Conservation (phyloP, 1,284 basidiomycete species). For the Papiliotrema terrestris region DNA sequence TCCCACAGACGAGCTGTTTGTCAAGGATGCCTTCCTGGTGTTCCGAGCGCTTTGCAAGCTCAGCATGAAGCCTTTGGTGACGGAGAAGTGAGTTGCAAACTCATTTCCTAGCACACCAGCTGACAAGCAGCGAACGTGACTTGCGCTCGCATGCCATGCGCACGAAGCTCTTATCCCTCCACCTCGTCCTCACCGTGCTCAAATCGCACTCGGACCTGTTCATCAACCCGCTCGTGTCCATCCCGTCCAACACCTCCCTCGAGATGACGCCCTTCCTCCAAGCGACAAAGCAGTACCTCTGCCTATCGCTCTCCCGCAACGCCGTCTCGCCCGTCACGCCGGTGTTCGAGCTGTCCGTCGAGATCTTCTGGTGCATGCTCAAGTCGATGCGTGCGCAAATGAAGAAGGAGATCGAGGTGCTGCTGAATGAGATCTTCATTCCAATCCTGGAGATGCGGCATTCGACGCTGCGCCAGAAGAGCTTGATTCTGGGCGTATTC, state of each 20-base stretch:
- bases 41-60: constrained; percentile 93
- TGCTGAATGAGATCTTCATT: constrained; percentile 97
- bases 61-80: constrained; percentile 93
- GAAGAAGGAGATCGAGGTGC: constrained; percentile 99
- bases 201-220: constrained; percentile 87
- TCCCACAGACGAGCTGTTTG: constrained; percentile 66
- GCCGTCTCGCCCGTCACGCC: constrained; percentile 93
- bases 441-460: constrained; percentile 98
- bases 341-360: constrained; percentile 96
- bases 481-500: constrained; percentile 79
- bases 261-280: constrained; percentile 86
- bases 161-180: constrained; percentile 86
- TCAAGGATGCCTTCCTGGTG: constrained; percentile 95
- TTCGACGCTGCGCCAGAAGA: constrained; percentile 91
- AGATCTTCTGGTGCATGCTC: constrained; percentile 97
- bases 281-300: constrained; percentile 91
- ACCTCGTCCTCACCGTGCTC: constrained; percentile 87
- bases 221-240: constrained; percentile 75
- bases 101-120: not conserved
- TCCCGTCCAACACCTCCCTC: constrained; percentile 79
- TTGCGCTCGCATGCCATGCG: constrained; percentile 92
- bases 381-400: constrained; percentile 91
- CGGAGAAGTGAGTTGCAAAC: constrained; percentile 66
- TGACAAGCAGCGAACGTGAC: constrained; percentile 71
- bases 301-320: constrained; percentile 88